Percentiles rank a stretch among this genome's conserved stretches.
phyloP scores from a whole-genome alignment of 306 rosid species.

The Trifolium dubium region DNA sequence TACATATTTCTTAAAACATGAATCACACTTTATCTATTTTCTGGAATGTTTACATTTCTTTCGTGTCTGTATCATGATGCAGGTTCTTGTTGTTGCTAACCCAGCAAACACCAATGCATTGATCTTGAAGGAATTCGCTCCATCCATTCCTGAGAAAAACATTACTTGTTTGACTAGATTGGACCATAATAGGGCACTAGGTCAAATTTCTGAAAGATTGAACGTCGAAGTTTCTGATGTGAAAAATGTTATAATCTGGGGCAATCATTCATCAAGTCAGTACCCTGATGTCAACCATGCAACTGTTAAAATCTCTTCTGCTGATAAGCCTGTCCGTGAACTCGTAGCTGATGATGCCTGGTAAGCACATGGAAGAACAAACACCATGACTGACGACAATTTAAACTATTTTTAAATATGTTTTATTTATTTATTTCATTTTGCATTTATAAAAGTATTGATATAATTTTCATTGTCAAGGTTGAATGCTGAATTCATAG shows the following conservation, averaged over 20 bases:
- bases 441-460: slow-evolving; percentile 15
- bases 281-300: slow-evolving; percentile 99
- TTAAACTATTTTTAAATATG: not conserved
- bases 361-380: slow-evolving; percentile 41
- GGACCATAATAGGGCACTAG: slow-evolving; percentile 97
- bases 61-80: slow-evolving; percentile 43
- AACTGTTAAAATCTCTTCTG: slow-evolving; percentile 69
- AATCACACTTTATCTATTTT: slow-evolving; percentile 8
- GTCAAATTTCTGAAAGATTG: slow-evolving; percentile 93
- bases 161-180: slow-evolving; percentile 89
- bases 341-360: slow-evolving; percentile 90
- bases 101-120: slow-evolving; percentile 95
- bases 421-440: not conserved
- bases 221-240: slow-evolving; percentile 82
- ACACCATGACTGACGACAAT: not conserved
- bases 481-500: slow-evolving; percentile 87
- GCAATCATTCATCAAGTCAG: slow-evolving; percentile 94
- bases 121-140: slow-evolving; percentile 95
- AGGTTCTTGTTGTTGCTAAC: slow-evolving; percentile 96
- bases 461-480: slow-evolving; percentile 44
- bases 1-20: not conserved
- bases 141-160: slow-evolving; percentile 92
- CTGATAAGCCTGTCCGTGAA: slow-evolving; percentile 74
- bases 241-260: slow-evolving; percentile 94
- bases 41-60: slow-evolving; percentile 6